Percentiles rank a stretch among this genome's conserved stretches.
phyloP scores from a whole-genome alignment of 352 stramenopile species.

The Pythium biforme region DNA sequence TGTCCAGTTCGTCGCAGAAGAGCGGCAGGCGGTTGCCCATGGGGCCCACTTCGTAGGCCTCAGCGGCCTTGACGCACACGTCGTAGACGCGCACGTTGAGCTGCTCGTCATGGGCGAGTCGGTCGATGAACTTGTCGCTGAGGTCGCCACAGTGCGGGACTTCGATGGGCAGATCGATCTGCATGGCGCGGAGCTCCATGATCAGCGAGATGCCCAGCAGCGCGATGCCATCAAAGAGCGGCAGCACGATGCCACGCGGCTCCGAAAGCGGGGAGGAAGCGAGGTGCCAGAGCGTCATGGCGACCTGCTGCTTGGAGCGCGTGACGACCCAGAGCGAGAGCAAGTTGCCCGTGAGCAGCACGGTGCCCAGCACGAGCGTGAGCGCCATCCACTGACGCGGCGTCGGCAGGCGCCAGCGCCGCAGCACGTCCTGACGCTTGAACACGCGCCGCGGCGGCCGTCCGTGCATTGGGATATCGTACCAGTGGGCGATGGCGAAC shows the following conservation, averaged over 20 bases:
- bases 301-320: conserved; percentile 9
- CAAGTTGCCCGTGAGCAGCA: conserved; percentile 21
- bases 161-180: conserved; percentile 59
- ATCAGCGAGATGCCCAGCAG: conserved; percentile 59
- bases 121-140: conserved; percentile 33
- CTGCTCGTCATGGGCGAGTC: conserved; percentile 32
- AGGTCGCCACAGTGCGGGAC: conserved; percentile 72
- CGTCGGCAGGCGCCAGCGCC: conserved; percentile 7
- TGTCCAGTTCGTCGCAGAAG: conserved; percentile 46
- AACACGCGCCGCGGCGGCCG: conserved; percentile 16
- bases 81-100: conserved; percentile 67
- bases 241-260: conserved; percentile 55
- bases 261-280: conserved; percentile 31
- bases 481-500: too few species aligned
- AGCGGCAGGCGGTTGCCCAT: conserved; percentile 29
- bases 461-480: too few species aligned
- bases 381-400: conserved; percentile 14
- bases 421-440: conserved; percentile 13
- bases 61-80: conserved; percentile 45
- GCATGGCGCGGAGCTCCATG: conserved; percentile 52
- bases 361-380: conserved; percentile 3
- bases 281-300: conserved; percentile 20
- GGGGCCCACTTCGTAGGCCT: conserved; percentile 25
- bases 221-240: conserved; percentile 63
- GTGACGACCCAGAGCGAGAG: conserved; percentile 14